phyloP scores from a whole-genome alignment of 1,284 basidiomycete species.

The Cronartium quercuum region DNA sequence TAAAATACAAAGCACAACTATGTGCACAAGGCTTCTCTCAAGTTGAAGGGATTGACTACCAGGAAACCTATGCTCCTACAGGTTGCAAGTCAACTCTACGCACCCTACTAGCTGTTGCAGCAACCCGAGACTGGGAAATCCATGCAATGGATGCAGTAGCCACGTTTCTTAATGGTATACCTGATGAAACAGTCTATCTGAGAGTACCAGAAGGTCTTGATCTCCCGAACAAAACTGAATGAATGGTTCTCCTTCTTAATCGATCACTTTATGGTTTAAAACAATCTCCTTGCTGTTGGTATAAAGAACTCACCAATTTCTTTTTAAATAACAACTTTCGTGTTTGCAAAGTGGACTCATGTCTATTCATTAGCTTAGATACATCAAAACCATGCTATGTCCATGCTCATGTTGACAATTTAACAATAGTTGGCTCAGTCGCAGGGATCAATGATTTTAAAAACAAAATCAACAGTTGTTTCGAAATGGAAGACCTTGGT shows the following conservation, averaged over 20 bases:
- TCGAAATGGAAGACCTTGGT: conserved; percentile 2
- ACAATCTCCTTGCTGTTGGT: conserved; percentile 3
- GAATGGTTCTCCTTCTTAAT: not conserved
- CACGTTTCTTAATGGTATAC: conserved; percentile 8
- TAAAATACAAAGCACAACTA: conserved; percentile 1
- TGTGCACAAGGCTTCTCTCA: conserved; percentile 11
- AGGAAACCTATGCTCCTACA: conserved; percentile 13
- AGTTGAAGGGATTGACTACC: conserved; percentile 9
- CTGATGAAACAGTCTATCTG: conserved; percentile 2
- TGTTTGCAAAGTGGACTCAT: not conserved
- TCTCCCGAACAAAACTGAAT: not conserved
- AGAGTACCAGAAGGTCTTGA: not conserved
- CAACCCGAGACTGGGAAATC: not conserved
- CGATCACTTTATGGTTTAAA: conserved; percentile 4
- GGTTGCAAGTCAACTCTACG: not conserved
- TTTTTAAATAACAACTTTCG: not conserved
- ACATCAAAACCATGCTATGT: not conserved
- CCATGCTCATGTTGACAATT: not conserved
- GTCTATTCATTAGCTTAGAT: not conserved
- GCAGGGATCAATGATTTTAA: not conserved
- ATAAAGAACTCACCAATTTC: not conserved
- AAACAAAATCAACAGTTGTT: not conserved
- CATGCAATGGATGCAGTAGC: conserved; percentile 8
- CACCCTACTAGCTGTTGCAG: not conserved
- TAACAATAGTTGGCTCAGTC: not conserved